Conservation (phyloP, 2,329 filamentous ascomycete genomes). For the Hypoxylon sp. region DNA sequence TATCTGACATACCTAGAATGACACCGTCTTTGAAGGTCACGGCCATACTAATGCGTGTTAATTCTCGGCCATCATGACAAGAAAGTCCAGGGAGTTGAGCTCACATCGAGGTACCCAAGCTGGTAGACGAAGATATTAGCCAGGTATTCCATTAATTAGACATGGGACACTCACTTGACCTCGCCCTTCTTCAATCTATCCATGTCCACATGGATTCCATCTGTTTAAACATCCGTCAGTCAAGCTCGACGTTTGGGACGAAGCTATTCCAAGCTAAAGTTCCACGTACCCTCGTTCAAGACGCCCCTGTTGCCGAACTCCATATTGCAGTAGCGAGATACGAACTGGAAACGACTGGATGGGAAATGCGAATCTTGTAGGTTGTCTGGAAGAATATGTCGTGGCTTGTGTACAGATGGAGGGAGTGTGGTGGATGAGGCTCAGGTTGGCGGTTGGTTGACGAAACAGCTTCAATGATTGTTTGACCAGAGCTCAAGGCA, state of each 20-base stretch:
- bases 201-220: conserved; percentile 99
- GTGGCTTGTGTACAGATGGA: conserved; percentile 43
- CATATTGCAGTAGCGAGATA: conserved; percentile 60
- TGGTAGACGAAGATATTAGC: conserved; percentile 60
- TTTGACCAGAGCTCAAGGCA: conserved; percentile 50
- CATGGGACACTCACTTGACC: conserved; percentile 82
- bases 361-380: not conserved
- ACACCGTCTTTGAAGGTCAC: conserved; percentile 99
- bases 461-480: conserved; percentile 36
- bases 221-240: conserved; percentile 64
- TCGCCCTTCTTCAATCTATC: conserved; percentile 98
- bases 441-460: not conserved
- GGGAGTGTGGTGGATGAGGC: conserved; percentile 48
- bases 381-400: not conserved
- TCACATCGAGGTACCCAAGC: conserved; percentile 97
- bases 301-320: conserved; percentile 74
- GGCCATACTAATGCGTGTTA: conserved; percentile 80
- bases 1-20: conserved; percentile 77
- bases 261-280: conserved; percentile 26
- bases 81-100: conserved; percentile 52
- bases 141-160: conserved; percentile 10
- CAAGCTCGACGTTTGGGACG: conserved; percentile 44
- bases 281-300: conserved; percentile 72
- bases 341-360: not conserved
- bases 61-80: conserved; percentile 22